phyloP scores from a whole-genome alignment of 192 early-diverging fungal genomes.

The Tieghemiomyces parasiticus region DNA sequence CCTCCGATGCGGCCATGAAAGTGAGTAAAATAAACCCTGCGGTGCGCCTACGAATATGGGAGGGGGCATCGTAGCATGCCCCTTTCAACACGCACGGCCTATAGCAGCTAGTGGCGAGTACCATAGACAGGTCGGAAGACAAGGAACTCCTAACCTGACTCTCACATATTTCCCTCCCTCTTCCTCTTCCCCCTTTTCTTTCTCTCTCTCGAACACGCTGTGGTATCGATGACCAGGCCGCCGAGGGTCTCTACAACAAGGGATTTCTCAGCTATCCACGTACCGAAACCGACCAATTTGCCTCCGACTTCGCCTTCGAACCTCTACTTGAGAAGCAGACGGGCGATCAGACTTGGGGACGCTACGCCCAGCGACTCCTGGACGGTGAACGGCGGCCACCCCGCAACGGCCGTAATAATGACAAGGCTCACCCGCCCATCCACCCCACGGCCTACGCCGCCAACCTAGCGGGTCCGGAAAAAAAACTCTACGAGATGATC shows the following conservation, averaged over 20 bases:
- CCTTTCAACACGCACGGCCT: no score
- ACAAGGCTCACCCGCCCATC: conserved; percentile 97
- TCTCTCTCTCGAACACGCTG: no score
- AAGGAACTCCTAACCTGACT: no score
- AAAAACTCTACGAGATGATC: conserved; percentile 75
- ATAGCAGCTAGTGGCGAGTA: no score
- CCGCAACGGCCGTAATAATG: conserved; percentile 71
- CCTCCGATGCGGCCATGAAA: conserved; percentile 66
- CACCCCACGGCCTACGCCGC: conserved; percentile 56
- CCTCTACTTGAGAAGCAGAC: conserved; percentile 47
- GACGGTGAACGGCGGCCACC: conserved; percentile 56
- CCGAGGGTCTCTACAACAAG: conserved; percentile 73
- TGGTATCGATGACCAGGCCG: no score
- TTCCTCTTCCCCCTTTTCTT: no score
- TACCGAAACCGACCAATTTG: conserved; percentile 92
- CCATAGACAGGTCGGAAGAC: no score
- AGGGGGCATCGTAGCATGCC: no score
- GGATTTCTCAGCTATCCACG: conserved; percentile 92
- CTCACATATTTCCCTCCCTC: no score
- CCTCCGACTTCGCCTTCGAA: conserved; percentile 50
- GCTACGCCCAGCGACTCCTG: conserved; percentile 35
- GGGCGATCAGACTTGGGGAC: conserved; percentile 25
- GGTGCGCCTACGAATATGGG: no score
- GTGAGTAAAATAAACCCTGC: no score
- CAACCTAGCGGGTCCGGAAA: conserved; percentile 46